A percentile compares a stretch with the other conserved stretches of the same genome.
phyloP scores from a whole-genome alignment of 176 grass and related monocot genomes.

The Oryza punctata region DNA sequence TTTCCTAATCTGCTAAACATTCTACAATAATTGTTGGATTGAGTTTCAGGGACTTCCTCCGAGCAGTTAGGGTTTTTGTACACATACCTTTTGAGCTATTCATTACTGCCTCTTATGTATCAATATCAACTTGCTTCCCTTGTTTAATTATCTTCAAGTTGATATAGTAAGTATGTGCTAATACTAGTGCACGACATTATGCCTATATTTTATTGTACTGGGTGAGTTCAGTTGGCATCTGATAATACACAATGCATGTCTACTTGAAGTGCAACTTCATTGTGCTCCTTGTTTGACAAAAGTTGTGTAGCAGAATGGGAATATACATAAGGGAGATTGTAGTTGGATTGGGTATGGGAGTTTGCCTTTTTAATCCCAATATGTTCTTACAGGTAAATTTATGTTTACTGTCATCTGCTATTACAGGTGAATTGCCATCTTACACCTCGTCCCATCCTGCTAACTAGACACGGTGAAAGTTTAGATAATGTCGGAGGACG shows the following conservation, averaged over 20 bases:
- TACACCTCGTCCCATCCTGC: slow-evolving; percentile 91
- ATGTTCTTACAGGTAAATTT: not conserved
- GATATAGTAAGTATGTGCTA: slow-evolving; percentile 2
- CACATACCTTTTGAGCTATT: not conserved
- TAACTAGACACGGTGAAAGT: slow-evolving; percentile 97
- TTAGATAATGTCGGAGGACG: slow-evolving; percentile 91
- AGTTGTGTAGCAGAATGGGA: not conserved
- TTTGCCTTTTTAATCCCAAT: not conserved
- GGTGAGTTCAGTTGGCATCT: not conserved
- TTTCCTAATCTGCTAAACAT: not conserved
- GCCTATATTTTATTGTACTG: not conserved
- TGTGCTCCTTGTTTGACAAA: not conserved
- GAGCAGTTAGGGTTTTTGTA: not conserved
- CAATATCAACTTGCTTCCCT: slow-evolving; percentile 2
- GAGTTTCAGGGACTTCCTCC: slow-evolving; percentile 4
- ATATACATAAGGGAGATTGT: not conserved
- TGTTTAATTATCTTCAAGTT: slow-evolving; percentile 7
- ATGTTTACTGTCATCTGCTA: slow-evolving; percentile 27
- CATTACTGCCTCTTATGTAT: not conserved
- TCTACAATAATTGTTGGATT: slow-evolving; percentile 9
- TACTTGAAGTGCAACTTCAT: not conserved
- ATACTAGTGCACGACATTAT: not conserved
- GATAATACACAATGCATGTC: not conserved
- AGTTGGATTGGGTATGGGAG: not conserved
- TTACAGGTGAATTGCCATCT: slow-evolving; percentile 98